phyloP scores from a whole-genome alignment of 129 eudicot genomes.

The Tagetes erecta region DNA sequence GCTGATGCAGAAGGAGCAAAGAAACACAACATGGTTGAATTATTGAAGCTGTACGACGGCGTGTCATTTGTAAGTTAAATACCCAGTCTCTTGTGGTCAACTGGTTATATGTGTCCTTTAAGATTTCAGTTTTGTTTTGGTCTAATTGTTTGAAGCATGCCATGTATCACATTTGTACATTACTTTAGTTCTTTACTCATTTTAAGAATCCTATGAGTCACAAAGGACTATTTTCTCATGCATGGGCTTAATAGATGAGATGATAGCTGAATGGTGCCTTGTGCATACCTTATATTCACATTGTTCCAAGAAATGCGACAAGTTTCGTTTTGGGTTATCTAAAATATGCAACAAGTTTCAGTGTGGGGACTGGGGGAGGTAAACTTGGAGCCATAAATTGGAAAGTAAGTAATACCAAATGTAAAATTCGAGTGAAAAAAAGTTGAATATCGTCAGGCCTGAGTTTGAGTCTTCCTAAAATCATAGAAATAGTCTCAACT shows the following conservation, averaged over 20 bases:
- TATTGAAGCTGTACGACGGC: slow-evolving; percentile 72
- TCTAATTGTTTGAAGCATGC: slow-evolving; percentile 21
- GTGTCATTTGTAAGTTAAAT: slow-evolving; percentile 72
- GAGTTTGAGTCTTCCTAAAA: slow-evolving; percentile 7
- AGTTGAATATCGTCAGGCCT: slow-evolving; percentile 10
- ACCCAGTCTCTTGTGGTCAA: slow-evolving; percentile 3
- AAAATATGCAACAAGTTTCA: background rate
- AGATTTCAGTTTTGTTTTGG: slow-evolving; percentile 2
- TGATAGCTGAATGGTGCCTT: background rate
- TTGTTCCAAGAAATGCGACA: slow-evolving; percentile 9
- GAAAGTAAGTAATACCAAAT: background rate
- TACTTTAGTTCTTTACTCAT: background rate
- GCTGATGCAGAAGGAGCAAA: slow-evolving; percentile 99
- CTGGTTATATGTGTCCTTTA: background rate
- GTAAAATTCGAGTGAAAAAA: background rate
- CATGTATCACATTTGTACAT: background rate
- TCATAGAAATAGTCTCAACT: slow-evolving; percentile 21
- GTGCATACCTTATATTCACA: background rate
- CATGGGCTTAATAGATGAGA: background rate
- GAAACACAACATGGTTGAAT: slow-evolving; percentile 65
- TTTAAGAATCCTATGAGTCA: background rate
- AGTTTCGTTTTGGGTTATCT: slow-evolving; percentile 1
- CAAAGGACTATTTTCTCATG: background rate
- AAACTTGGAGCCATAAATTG: slow-evolving; percentile 8
- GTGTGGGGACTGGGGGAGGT: slow-evolving; percentile 25